phyloP scores from a whole-genome alignment of 345 rosid genomes.

The Carallia brachiata region DNA sequence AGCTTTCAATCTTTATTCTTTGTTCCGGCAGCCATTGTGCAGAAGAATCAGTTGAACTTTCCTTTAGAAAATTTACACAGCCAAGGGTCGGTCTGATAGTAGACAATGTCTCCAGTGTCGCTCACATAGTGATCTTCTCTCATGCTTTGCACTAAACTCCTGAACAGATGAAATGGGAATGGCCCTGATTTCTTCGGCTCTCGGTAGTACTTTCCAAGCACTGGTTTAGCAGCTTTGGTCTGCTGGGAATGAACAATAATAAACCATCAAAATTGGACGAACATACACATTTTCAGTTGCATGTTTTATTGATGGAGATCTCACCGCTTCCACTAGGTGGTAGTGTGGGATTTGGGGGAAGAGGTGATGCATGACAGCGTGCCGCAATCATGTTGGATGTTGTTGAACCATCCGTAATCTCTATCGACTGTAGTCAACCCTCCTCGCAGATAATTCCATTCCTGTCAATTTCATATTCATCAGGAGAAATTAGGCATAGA shows the following conservation, averaged over 20 bases:
- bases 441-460: constrained; percentile 86
- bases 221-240: constrained; percentile 64
- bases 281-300: too few species aligned
- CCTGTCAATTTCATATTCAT: constrained; percentile 28
- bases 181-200: constrained; percentile 75
- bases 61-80: not conserved
- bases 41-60: constrained; percentile 2
- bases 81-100: constrained; percentile 59
- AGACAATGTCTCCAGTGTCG: constrained; percentile 71
- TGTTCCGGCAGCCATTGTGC: not conserved
- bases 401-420: constrained; percentile 73
- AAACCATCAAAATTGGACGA: not conserved
- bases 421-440: constrained; percentile 85
- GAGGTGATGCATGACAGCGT: constrained; percentile 87
- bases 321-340: constrained; percentile 76
- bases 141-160: constrained; percentile 50
- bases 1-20: not conserved
- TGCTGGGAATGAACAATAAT: constrained; percentile 11
- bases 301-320: not conserved
- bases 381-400: constrained; percentile 85
- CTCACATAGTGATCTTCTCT: constrained; percentile 74
- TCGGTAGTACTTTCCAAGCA: constrained; percentile 77
- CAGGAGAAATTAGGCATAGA: too few species aligned
- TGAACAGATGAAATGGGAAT: constrained; percentile 62
- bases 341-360: constrained; percentile 97